Base-by-base conservation (phyloP, 345 rosid species). In the Corchorus capsularis region DNA sequence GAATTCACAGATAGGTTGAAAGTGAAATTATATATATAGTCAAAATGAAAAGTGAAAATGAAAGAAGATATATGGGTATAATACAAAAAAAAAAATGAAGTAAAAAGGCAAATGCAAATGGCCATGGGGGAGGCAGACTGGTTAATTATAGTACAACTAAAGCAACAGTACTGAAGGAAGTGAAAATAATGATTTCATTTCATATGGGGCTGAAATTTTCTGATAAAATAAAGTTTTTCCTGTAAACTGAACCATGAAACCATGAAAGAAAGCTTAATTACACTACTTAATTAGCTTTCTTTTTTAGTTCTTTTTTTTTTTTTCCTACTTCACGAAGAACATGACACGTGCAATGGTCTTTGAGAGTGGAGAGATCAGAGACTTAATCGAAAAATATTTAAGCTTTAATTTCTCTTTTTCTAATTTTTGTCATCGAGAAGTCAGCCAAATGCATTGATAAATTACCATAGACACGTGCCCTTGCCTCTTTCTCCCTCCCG, bases 381-480 rank as follows among this genome's bases (percentile, higher is more conserved):
- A 39, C 43, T 39, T 6, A 4, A 39, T 39, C 5, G 43, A 39
- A 39, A 39, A 39, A 39, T 39, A 4, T 39, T 39, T 6, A 1
- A 6, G 43, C 6, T 39, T 39, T 39, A n/a, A n/a, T n/a, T 39
- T 39, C 43, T 39, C n/a, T 39, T 39, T 39, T 39, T 39, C 5
- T 27, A 6, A 4, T 8, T 47, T 35, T 34, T 13, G 47, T 55
- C 73, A 77, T 81, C 83, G 89, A 81, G 82, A 78, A 83, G 71
- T 73, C 82, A 72, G 82, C 79, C 80, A 12, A 12, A 32, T 4
- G 74, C 83, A 61, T 79, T 56, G 79, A 73, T 77, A 60, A 17
- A 74, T 56, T 56, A 75, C 3, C 71, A 77, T 27, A 3, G 86
- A 85, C 90, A 83, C 90, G 84, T 85, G 88, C 86, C 81, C 11